Evolutionary conservation across 2,329 filamentous ascomycete species (phyloP).

Genomic region (Fusarium chaquense): DNA sequence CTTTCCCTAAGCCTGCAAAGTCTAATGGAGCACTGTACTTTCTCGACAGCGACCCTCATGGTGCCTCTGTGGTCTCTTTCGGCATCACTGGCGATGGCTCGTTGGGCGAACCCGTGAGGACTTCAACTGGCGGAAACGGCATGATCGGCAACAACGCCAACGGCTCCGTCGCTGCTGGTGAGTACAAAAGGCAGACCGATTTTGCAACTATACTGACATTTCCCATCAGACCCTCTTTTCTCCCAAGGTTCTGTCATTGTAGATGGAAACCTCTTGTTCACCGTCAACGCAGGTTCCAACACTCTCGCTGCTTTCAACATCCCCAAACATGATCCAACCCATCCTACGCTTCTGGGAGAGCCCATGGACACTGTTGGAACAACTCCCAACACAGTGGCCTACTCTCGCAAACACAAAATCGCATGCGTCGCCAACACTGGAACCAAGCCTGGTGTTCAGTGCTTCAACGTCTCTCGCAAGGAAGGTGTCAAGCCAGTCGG

Average conservation of each 20-base stretch:
- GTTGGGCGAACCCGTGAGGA: not conserved
- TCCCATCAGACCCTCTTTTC: not conserved
- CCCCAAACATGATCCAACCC: not conserved
- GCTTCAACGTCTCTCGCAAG: not conserved
- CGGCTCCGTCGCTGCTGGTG: not conserved
- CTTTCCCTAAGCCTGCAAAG: not conserved
- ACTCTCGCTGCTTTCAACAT: conserved; percentile 12
- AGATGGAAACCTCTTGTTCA: not conserved
- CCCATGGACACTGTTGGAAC: conserved; percentile 6
- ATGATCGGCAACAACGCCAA: conserved; percentile 1
- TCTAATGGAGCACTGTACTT: not conserved
- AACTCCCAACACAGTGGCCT: conserved; percentile 9
- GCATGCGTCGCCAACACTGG: conserved; percentile 20
- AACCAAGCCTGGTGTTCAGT: conserved; percentile 12
- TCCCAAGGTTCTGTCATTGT: not conserved
- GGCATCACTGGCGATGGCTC: not conserved
- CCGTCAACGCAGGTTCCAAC: conserved; percentile 17
- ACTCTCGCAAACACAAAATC: conserved; percentile 8
- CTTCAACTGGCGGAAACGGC: not conserved
- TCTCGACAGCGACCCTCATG: conserved; percentile 16
- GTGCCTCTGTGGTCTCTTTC: conserved; percentile 15
- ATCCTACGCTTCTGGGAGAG: not conserved
- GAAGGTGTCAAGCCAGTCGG: not conserved
- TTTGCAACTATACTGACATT: not conserved
- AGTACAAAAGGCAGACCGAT: fast-evolving